These are phyloP conservation scores for Ogataea ganodermae DNA, from an alignment of 805 yeast species.

Conservation along the genomic window DNA sequence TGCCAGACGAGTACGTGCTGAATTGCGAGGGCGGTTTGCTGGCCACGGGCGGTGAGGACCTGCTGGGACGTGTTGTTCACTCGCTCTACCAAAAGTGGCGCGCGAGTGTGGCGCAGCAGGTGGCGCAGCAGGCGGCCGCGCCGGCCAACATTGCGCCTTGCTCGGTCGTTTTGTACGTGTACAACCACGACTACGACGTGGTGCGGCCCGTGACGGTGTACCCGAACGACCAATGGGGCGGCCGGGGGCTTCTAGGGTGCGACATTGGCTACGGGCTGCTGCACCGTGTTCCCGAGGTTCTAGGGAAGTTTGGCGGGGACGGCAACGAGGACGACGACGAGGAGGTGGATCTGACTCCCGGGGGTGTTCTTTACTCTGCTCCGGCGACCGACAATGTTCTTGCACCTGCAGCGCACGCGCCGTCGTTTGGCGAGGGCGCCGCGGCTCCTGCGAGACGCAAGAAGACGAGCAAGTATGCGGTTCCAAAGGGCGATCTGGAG, in stretches of 20 bases:
- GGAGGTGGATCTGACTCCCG: conserved; percentile 26
- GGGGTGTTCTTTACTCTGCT: conserved; percentile 26
- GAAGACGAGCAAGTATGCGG: conserved; percentile 15
- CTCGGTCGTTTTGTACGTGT: conserved; percentile 64
- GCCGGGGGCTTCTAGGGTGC: conserved; percentile 84
- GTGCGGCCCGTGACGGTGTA: conserved; percentile 85
- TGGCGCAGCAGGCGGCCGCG: conserved; percentile 3
- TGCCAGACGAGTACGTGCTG: conserved; percentile 86
- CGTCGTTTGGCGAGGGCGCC: conserved; percentile 20
- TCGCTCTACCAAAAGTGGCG: conserved; percentile 46
- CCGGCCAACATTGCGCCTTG: conserved; percentile 19
- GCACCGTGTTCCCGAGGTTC: conserved; percentile 68
- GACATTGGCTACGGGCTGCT: conserved; percentile 92
- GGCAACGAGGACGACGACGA: conserved; percentile 24
- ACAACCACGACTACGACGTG: conserved; percentile 83
- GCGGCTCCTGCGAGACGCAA: conserved; percentile 21
- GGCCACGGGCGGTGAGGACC: conserved; percentile 83
- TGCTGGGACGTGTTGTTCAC: conserved; percentile 66
- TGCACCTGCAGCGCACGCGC: conserved; percentile 28
- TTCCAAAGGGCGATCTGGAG: conserved; percentile 31
- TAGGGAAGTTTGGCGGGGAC: conserved; percentile 41
- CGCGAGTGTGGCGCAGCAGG: conserved; percentile 9
- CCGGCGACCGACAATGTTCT: conserved; percentile 20
- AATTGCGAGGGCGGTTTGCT: conserved; percentile 86
- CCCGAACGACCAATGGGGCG: conserved; percentile 77